These are phyloP conservation scores for Coemansia sp. DNA, from an alignment of 192 early-diverging fungal genomes.

Conservation along the genomic window DNA sequence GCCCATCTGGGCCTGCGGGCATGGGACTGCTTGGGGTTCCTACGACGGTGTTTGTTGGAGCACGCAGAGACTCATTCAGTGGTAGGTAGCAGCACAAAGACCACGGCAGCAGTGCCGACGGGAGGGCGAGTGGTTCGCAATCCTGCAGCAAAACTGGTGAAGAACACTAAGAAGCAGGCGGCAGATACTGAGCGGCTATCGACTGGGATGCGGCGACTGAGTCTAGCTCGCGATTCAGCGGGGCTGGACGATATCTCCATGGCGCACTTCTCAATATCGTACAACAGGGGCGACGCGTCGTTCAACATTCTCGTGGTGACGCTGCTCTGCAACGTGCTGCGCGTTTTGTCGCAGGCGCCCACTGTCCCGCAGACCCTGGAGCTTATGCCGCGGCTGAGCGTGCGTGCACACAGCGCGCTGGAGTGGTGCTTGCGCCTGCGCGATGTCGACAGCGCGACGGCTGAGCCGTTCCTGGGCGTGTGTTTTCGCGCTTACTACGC, in stretches of 20 bases:
- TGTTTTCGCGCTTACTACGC: slow-evolving; percentile 51
- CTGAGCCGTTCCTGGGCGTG: slow-evolving; percentile 26
- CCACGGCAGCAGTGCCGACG: background rate
- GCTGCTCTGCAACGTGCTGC: slow-evolving; percentile 45
- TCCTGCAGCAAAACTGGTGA: slow-evolving; percentile 19
- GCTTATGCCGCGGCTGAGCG: slow-evolving; percentile 1
- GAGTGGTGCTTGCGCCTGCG: slow-evolving; percentile 43
- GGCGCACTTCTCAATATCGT: slow-evolving; percentile 24
- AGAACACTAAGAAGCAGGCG: background rate
- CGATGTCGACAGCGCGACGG: slow-evolving; percentile 22
- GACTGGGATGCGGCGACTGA: slow-evolving; percentile 34
- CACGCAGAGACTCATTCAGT: slow-evolving; percentile 34
- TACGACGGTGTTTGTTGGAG: slow-evolving; percentile 32
- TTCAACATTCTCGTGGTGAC: slow-evolving; percentile 38
- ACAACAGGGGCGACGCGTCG: slow-evolving; percentile 23
- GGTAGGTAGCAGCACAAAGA: background rate
- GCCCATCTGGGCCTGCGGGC: slow-evolving; percentile 29
- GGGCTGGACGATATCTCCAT: background rate
- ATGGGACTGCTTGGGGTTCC: slow-evolving; percentile 35
- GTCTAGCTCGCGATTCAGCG: slow-evolving; percentile 21
- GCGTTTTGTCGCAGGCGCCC: slow-evolving; percentile 29
- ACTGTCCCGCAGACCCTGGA: background rate
- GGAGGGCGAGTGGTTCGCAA: slow-evolving; percentile 33
- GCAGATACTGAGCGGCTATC: slow-evolving; percentile 7
- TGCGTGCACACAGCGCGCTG: slow-evolving; percentile 22